These are phyloP conservation scores for Candida ficus DNA, from an alignment of 805 yeast species.

Conservation along the genomic window DNA sequence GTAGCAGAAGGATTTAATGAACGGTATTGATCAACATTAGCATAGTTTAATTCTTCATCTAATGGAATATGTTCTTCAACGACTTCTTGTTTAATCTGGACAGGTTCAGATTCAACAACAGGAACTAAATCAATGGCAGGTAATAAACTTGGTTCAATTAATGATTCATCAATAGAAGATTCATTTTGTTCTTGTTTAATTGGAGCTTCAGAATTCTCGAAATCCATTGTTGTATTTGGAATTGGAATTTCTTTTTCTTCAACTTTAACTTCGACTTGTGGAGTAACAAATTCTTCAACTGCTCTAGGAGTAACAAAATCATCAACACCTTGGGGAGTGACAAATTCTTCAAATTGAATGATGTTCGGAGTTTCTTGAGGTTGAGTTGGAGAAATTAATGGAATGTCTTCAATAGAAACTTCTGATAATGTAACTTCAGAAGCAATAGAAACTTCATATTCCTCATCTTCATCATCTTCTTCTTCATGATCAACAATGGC, in stretches of 20 bases:
- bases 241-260: background rate
- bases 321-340: background rate
- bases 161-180: background rate
- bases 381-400: background rate
- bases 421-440: background rate
- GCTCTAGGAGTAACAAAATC: too few species aligned
- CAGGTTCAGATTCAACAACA: background rate
- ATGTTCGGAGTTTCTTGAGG: background rate
- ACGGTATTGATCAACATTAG: slow-evolving; percentile 4
- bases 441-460: background rate
- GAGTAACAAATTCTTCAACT: too few species aligned
- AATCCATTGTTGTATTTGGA: too few species aligned
- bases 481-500: background rate
- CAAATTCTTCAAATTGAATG: background rate
- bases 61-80: background rate
- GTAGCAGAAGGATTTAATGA: slow-evolving; percentile 8
- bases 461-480: background rate
- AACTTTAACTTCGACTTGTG: slow-evolving; percentile 5
- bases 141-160: background rate
- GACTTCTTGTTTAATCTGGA: background rate
- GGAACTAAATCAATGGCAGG: background rate
- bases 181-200: background rate
- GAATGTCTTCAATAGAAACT: background rate
- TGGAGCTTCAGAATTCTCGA: background rate
- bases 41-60: slow-evolving; percentile 2